Evolutionary conservation across 306 rosid species (phyloP), one percentile per base, ranked within the genome.

Genomic region (Prunus fruticosa): DNA sequence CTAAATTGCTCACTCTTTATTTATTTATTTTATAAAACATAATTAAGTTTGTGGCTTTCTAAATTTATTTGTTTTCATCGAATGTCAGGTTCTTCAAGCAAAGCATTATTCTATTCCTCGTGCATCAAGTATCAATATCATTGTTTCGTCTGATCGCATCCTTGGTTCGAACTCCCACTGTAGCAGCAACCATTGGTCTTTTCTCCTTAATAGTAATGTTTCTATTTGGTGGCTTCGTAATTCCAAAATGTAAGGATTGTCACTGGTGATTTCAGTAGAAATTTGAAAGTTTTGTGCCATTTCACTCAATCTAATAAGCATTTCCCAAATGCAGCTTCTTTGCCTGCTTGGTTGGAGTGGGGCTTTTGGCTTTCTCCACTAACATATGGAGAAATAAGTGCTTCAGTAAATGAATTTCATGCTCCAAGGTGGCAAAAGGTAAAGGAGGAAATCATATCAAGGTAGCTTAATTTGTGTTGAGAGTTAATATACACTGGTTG

Each of bases 401-500:
- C 71, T 62, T 72, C 90, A 7, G 71, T 78, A 47, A 88, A 84
- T 49, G 90, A 88, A 67, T 86, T 86, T 64, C 92, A 63, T 53
- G 88, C 92, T 69, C 90, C 92, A 64, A 79, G 90, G 78, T 88
- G 92, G 92, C 72, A 76, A 30, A 84, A 88, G 92, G 92, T 76
- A 46, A 50, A 64, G 15, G 27, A 32, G 43, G 64, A 30, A 53
- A 32, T 47, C 67, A 41, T 4, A 27, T 7, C 7, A 15, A 43
- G 45, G 38, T 60, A 30, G 69, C 50, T 74, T 56, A 43, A 23
- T 45, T 34, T 22, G n/a, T 53, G 3, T 22, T 22, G 47, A 6
- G 43, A 25, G 18, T 18, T n/a, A 22, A 66, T 11, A 77, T 32
- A 64, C 3, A 23, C 14, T 68, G 61, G 9, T 46, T 45, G 12